Evolutionary conservation across 345 rosid species (phyloP), one percentile per base, ranked within the genome.

Genomic region (Eucalyptus shirleyi): DNA sequence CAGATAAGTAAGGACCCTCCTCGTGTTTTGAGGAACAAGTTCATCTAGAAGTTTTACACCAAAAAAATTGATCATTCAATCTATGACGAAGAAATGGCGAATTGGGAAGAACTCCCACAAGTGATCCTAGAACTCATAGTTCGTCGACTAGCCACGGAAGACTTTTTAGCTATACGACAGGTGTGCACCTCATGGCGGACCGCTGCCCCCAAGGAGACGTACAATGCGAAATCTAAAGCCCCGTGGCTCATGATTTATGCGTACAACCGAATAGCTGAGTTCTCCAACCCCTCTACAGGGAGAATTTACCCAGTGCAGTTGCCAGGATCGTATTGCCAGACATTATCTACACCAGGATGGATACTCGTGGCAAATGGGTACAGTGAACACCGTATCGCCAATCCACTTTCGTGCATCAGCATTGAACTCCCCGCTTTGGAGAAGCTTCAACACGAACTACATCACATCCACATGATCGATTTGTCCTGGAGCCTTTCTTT

Each of bases 311-410:
- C 30, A 59, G 65, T 59, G 3, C 65, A 12, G 65, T 11, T 59
- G n/a, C n/a, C 65, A 26, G n/a, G 65, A 59, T 59, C 3, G 0
- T 26, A 53, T 59, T 0, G 1, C 65, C 15, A 1, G 65, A 59
- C 65, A 1, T 59, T 59, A 26, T 24, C 65, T 2, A 5, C 65
- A 59, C n/a, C 7, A 10, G 14, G 65, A 26, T 59, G 7, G 65
- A 26, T 59, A 10, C 65, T 59, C 65, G 6, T 24, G 65, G 0
- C 1, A 59, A 59, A 59, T 12, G 30, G 6, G 6, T 24, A 26
- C 65, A 10, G n/a, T 59, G 65, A 59, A 1, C 3, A 59, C n/a
- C 5, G n/a, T 2, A 59, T 59, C 65, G 12, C 30, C 65, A 59
- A 2, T 26, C 65, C 65, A 1, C 65, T 2, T 59, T 59, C 65